Percentiles rank a stretch among this genome's conserved stretches.
Evolutionary conservation across 768 basidiomycete species (phyloP).

Genomic region (Lactifluus hygrophoroides): DNA sequence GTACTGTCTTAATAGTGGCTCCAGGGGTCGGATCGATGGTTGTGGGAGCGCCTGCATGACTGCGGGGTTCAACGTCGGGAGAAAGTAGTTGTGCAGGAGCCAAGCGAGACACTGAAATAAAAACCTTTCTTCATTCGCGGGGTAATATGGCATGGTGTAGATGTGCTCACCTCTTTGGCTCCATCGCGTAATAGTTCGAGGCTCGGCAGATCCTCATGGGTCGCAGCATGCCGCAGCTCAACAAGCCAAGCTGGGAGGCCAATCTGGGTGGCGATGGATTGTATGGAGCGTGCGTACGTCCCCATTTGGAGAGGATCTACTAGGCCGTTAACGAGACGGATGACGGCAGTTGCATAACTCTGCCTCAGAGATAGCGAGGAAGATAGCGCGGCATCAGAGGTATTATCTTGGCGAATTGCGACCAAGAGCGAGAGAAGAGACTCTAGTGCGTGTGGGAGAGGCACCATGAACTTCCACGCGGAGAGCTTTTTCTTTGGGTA

Average conservation of each 20-base stretch:
- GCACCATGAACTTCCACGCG: constrained; percentile 67
- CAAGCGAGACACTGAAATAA: constrained; percentile 63
- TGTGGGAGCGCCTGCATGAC: constrained; percentile 26
- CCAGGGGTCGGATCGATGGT: constrained; percentile 43
- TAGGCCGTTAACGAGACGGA: constrained; percentile 88
- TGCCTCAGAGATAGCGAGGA: constrained; percentile 55
- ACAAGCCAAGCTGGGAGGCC: constrained; percentile 85
- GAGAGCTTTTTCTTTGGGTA: constrained; percentile 42
- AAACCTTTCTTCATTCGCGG: no score
- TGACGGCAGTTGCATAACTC: constrained; percentile 70
- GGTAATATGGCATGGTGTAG: neutral
- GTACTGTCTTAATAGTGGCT: constrained; percentile 65
- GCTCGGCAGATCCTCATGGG: constrained; percentile 90
- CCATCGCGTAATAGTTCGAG: constrained; percentile 72
- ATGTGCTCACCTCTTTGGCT: constrained; percentile 48
- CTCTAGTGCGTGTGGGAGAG: constrained; percentile 77
- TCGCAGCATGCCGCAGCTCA: constrained; percentile 88
- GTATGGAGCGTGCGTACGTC: constrained; percentile 83
- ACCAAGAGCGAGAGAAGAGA: constrained; percentile 56
- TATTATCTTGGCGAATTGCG: constrained; percentile 48
- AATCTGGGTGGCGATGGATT: constrained; percentile 78
- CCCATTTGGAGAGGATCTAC: constrained; percentile 92
- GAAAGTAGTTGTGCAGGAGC: constrained; percentile 79
- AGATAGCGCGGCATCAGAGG: constrained; percentile 19
- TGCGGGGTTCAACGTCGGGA: constrained; percentile 57